Evolutionary conservation across 75 land plant genomes (phyloP).

Genomic region (Picea glauca): DNA sequence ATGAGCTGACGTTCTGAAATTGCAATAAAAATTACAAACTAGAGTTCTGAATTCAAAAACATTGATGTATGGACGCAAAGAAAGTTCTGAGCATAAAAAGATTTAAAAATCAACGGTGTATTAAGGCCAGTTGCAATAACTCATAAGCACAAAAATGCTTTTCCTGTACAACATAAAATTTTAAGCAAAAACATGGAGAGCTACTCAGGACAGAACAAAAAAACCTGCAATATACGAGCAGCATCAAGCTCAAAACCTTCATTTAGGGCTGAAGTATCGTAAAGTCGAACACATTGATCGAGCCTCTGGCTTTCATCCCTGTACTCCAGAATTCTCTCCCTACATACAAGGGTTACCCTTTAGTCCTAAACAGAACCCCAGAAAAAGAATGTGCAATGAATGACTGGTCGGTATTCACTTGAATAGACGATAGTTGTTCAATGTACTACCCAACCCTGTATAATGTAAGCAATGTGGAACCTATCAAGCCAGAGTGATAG

Average conservation of each 20-base stretch:
- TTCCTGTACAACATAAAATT: not conserved
- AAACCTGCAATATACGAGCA: constrained; percentile 80
- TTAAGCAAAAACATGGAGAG: not conserved
- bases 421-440: too few species aligned
- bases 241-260: constrained; percentile 90
- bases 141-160: too few species aligned
- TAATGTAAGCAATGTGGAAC: too few species aligned
- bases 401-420: too few species aligned
- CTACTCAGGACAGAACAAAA: not conserved
- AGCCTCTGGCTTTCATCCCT: constrained; percentile 88
- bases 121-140: too few species aligned
- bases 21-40: too few species aligned
- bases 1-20: too few species aligned
- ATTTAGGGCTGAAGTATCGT: constrained; percentile 70
- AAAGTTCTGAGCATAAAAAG: not conserved
- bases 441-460: too few species aligned
- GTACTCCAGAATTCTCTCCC: constrained; percentile 82
- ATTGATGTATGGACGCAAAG: not conserved
- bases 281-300: constrained; percentile 90
- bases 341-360: constrained; percentile 14
- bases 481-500: too few species aligned
- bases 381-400: not conserved
- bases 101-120: too few species aligned
- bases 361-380: not conserved
- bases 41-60: too few species aligned